Percentiles rank a stretch among this genome's conserved stretches.
These are phyloP conservation scores for Venturia pyrina DNA, from an alignment of 2,329 filamentous ascomycete genomes.

Conservation along the genomic window DNA sequence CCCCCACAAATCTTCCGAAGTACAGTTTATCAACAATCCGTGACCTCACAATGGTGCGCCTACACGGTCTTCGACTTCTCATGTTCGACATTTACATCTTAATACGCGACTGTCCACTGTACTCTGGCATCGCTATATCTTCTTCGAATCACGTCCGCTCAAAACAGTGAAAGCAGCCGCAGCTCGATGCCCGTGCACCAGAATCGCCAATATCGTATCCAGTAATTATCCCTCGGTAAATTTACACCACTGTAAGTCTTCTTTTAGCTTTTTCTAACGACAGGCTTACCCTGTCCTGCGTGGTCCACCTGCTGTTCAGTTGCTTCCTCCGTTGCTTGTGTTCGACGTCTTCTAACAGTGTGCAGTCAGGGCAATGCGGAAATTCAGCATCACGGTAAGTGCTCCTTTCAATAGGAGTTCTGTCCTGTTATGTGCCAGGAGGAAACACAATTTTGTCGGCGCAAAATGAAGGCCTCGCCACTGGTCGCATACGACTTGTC, in stretches of 20 bases:
- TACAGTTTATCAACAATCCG: not conserved
- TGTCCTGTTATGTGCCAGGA: not conserved
- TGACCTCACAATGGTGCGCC: slow-evolving; percentile 1
- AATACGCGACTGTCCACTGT: not conserved
- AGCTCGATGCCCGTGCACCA: not conserved
- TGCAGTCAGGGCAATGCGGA: not conserved
- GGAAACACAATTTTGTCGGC: not conserved
- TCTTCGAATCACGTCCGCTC: not conserved
- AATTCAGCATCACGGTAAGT: not conserved
- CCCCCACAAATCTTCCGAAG: not conserved
- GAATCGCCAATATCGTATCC: not conserved
- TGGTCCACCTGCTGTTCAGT: not conserved
- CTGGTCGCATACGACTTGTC: not conserved
- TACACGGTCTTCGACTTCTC: not conserved
- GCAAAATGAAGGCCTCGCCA: too few species aligned
- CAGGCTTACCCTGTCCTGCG: not conserved
- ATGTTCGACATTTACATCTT: not conserved
- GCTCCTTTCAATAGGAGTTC: not conserved
- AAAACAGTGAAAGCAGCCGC: not conserved
- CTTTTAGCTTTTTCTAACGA: not conserved
- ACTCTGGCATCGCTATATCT: not conserved
- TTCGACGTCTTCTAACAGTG: not conserved
- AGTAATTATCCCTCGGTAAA: not conserved
- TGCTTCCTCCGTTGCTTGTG: not conserved
- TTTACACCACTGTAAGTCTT: not conserved